phyloP scores from a whole-genome alignment of 2,329 filamentous ascomycete genomes.

The Diaporthe sp. region DNA sequence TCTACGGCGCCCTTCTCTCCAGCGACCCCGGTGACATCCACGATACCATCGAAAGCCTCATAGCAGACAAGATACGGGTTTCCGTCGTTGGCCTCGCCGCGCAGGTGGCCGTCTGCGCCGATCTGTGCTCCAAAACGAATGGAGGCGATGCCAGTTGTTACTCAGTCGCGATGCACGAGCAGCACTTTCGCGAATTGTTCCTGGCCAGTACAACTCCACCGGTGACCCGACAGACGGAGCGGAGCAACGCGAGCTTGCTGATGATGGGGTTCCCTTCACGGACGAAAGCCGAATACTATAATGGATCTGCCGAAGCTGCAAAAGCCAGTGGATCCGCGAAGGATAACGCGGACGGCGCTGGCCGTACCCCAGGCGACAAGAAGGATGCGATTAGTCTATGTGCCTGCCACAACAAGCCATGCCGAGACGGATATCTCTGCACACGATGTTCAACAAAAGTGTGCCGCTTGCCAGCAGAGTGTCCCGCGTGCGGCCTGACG shows the following conservation, averaged over 20 bases:
- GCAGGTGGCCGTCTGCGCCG: slow-evolving; percentile 90
- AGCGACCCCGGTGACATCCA: slow-evolving; percentile 96
- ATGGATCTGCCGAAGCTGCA: background rate
- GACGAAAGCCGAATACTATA: slow-evolving; percentile 60
- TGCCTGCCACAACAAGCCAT: slow-evolving; percentile 88
- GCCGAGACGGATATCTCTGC: slow-evolving; percentile 88
- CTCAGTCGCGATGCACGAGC: slow-evolving; percentile 85
- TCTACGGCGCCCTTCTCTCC: slow-evolving; percentile 90
- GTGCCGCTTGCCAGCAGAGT: slow-evolving; percentile 89
- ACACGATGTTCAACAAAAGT: slow-evolving; percentile 90
- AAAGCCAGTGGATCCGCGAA: background rate
- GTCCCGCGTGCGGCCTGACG: slow-evolving; percentile 89
- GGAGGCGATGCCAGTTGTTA: slow-evolving; percentile 81
- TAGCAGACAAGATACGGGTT: slow-evolving; percentile 86
- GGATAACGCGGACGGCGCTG: background rate
- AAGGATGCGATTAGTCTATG: slow-evolving; percentile 78
- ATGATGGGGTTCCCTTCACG: slow-evolving; percentile 99
- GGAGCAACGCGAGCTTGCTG: slow-evolving; percentile 74
- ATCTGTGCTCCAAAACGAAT: slow-evolving; percentile 90
- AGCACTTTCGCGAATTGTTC: slow-evolving; percentile 89
- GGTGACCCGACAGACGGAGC: slow-evolving; percentile 74
- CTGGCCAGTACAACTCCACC: slow-evolving; percentile 91
- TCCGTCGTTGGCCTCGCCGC: slow-evolving; percentile 91
- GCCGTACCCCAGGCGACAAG: slow-evolving; percentile 43
- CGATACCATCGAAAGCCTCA: slow-evolving; percentile 82